These are phyloP conservation scores for Flaveria ramosissima DNA, from an alignment of 129 eudicot species.

Conservation along the genomic window DNA sequence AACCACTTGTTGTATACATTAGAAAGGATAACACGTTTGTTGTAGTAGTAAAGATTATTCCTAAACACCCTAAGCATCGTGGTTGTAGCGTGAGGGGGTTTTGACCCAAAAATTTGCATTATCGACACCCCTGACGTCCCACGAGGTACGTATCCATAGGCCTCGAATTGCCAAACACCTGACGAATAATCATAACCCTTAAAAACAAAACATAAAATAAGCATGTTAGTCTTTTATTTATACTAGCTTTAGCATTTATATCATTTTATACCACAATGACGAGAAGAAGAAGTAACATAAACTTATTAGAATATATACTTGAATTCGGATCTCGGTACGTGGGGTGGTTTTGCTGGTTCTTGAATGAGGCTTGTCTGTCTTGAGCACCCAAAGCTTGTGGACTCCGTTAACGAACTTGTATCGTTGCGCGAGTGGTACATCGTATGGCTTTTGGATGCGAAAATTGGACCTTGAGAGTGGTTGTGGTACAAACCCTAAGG, in stretches of 20 bases:
- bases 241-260: no score
- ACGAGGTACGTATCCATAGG: conserved; percentile 38
- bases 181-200: conserved; percentile 48
- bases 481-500: conserved; percentile 34
- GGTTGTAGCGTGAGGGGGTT: conserved; percentile 39
- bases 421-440: conserved; percentile 38
- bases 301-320: conserved; percentile 7
- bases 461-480: conserved; percentile 40
- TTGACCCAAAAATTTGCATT: conserved; percentile 50
- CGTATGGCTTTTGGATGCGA: conserved; percentile 38
- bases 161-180: conserved; percentile 55
- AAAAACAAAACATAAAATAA: background rate
- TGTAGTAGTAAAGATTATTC: conserved; percentile 22
- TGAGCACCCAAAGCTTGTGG: conserved; percentile 51
- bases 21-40: background rate
- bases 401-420: conserved; percentile 43
- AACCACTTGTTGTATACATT: conserved; percentile 34
- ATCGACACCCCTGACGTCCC: conserved; percentile 40
- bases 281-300: no score
- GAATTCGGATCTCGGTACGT: conserved; percentile 46
- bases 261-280: background rate
- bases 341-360: conserved; percentile 35
- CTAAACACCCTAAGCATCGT: conserved; percentile 41
- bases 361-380: conserved; percentile 45
- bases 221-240: background rate